phyloP scores from a whole-genome alignment of 2,329 filamentous ascomycete genomes.

The Ceratocystis cubensis region DNA sequence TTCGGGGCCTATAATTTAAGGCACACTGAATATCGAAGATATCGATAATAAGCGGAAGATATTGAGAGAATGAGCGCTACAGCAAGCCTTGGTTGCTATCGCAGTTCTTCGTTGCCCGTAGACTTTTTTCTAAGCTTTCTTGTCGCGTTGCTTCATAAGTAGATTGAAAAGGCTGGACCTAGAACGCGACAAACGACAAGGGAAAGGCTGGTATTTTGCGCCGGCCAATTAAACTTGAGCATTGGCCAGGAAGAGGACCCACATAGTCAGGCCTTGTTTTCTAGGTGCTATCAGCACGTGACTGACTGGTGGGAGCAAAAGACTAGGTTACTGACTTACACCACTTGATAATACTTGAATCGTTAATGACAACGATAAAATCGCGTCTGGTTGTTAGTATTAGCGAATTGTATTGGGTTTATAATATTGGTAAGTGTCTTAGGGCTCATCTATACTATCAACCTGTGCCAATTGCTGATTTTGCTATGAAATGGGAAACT shows the following conservation, averaged over 20 bases:
- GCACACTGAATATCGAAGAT: neutral
- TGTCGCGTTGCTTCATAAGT: slow-evolving; percentile 11
- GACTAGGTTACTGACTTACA: too few species aligned
- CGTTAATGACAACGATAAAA: too few species aligned
- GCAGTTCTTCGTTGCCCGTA: neutral
- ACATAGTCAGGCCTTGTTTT: neutral
- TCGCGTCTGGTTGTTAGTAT: too few species aligned
- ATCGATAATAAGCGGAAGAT: neutral
- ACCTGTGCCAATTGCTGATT: neutral
- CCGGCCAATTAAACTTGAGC: slow-evolving; percentile 16
- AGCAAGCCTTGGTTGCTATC: neutral
- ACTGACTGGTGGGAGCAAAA: neutral
- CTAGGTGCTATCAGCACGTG: slow-evolving; percentile 8
- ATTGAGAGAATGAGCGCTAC: neutral
- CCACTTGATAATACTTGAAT: too few species aligned
- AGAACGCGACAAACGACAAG: slow-evolving; percentile 18
- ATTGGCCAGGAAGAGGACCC: slow-evolving; percentile 4
- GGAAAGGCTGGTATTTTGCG: slow-evolving; percentile 20
- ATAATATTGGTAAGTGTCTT: neutral
- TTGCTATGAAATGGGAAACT: neutral
- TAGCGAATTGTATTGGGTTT: neutral
- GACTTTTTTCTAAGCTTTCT: slow-evolving; percentile 5
- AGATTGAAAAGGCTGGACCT: slow-evolving; percentile 16
- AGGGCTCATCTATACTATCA: neutral
- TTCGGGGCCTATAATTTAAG: neutral